Conservation (phyloP, 2,329 filamentous ascomycete species). For the Neobulgaria alba region DNA sequence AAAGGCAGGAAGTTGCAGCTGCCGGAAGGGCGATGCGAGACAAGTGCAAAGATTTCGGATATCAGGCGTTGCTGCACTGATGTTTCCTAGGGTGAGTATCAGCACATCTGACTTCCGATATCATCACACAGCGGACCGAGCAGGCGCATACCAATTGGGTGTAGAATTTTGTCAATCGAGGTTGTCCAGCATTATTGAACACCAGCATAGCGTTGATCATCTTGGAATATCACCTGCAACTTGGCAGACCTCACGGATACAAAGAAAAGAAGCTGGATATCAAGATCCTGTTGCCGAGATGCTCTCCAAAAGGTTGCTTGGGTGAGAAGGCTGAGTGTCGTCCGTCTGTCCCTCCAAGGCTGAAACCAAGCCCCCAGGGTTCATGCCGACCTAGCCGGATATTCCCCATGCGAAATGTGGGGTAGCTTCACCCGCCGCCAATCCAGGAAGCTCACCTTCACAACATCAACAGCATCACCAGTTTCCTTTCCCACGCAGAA, state of each 20-base stretch:
- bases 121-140: not conserved
- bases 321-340: not conserved
- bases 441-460: not conserved
- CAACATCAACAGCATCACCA: not conserved
- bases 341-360: not conserved
- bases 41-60: constrained; percentile 92
- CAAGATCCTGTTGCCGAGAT: no score
- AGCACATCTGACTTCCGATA: not conserved
- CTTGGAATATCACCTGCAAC: no score
- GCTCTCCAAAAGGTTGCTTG: no score
- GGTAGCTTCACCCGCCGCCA: constrained; percentile 6
- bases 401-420: constrained; percentile 11
- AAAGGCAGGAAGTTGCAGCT: constrained; percentile 95
- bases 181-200: constrained; percentile 97
- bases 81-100: constrained; percentile 70
- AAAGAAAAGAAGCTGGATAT: no score
- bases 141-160: constrained; percentile 68
- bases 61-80: constrained; percentile 95
- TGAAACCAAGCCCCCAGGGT: no score
- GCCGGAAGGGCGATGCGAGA: constrained; percentile 81
- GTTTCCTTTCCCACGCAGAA: not conserved
- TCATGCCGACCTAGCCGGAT: no score
- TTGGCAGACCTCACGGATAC: no score
- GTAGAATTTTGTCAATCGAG: constrained; percentile 96
- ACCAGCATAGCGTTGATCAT: constrained; percentile 99